Base-by-base conservation (phyloP, 2,329 filamentous ascomycete species). In the Domatiomyces catenatus region DNA sequence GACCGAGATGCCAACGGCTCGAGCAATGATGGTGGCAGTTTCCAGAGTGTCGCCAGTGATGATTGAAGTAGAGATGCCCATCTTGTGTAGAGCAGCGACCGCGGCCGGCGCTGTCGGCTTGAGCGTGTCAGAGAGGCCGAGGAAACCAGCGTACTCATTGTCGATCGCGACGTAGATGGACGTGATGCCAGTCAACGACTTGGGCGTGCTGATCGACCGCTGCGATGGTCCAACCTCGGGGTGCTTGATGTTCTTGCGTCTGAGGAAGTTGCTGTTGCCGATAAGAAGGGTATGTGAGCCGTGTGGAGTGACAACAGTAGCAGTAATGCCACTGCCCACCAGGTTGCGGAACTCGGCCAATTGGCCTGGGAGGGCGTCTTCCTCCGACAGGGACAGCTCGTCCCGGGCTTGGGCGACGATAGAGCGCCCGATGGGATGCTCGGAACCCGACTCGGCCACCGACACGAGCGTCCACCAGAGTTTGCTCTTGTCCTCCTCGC, bases 401-500 rank as follows among this genome's bases (percentile, higher is more conserved):
- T 77, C 71, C 59, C 86, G 89, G 2, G 90, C 88, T 24, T 81
- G 80, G 1, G 70, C 68, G 5, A 94, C 72, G 48, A 96, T 85
- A 12, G 92, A 90, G 61, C 81, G 86, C n/a, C 89, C 92, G 51
- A 96, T 85, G 0, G 92, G 92, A 63, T 98, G 92, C 67, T 98
- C 92, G 62, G 87, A 94, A 57, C 86, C 85, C 77, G 88, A 88
- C 69, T 98, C 92, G 0, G 90, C 84, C n/a, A 96, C 80, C 44
- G 89, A 92, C 51, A 98, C 80, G 54, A 95, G 76, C n/a, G 85
- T 80, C 92, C 92, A 98, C 90, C 90, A 98, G 2, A 94, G 74
- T 32, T 80, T 80, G 53, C 77, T 79, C 51, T 79, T 79, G 73
- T 77, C 79, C 28, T 83, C 77, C 20, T 75, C 74, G 44, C 76